Evolutionary conservation across 805 yeast genomes (phyloP), one percentile per base, ranked within the genome.

Genomic region (Candida ovalis): DNA sequence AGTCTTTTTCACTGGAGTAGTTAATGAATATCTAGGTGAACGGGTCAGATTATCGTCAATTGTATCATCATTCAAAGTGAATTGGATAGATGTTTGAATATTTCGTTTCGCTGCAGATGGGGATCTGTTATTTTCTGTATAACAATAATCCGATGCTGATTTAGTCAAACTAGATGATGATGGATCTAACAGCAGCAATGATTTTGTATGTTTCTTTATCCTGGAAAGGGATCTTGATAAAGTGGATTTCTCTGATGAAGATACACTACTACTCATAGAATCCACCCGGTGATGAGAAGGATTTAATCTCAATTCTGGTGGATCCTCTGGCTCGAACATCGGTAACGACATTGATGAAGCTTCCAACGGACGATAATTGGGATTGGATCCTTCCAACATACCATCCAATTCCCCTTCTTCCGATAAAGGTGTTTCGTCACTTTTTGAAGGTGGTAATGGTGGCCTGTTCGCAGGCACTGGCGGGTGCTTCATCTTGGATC

Each of bases 151-250:
- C 8, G 7, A 1, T 4, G n/a, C n/a, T n/a, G 41, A 22, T 23
- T 40, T 42, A 19, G 22, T 32, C 12, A 48, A 43, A n/a, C 18
- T 12, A 19, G 48, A 23, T 13, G 60, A 47, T 17, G 46, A 54
- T 9, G 53, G 32, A 3, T 58, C 62, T n/a, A 46, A n/a, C 19
- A 52, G 43, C 12, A 57, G 17, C 13, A 57, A 32, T 6, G 60
- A 56, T 38, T 44, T 56, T 5, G 60, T 53, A 13, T 50, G 49
- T 25, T 43, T 45, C 25, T 47, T 52, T 22, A 59, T 33, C 18
- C 42, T 51, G 15, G 47, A 13, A 4, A 53, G 33, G 8, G 59
- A 55, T 43, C 48, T 43, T 3, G 52, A 38, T 4, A 49, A 24
- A 1, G 49, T 33, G 27, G 53, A 44, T 21, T 40, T 50, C 4